Evolutionary conservation across 1,284 basidiomycete genomes (phyloP).

Genomic region (Puccinia sorghi): DNA sequence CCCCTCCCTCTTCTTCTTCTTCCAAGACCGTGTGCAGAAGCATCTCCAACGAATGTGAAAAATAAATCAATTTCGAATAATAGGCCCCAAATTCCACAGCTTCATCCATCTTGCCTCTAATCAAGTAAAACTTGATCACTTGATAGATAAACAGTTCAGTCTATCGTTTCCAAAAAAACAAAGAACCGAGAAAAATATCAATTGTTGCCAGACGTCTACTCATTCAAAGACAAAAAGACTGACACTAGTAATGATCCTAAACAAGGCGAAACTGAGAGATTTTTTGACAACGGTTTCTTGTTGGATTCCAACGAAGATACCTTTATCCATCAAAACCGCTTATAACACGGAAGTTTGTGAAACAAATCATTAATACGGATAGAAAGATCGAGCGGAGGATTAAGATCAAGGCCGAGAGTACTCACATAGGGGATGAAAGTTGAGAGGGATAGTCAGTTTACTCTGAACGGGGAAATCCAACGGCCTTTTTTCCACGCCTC

Average conservation of each 20-base stretch:
- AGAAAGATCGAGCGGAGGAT: slow-evolving; percentile 9
- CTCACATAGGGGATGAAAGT: slow-evolving; percentile 94
- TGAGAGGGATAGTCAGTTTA: slow-evolving; percentile 82
- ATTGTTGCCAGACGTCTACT: background rate
- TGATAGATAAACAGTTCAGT: slow-evolving; percentile 94
- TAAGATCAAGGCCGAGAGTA: slow-evolving; percentile 49
- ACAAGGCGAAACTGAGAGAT: slow-evolving; percentile 85
- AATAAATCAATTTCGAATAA: slow-evolving; percentile 86
- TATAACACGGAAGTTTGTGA: too few species aligned
- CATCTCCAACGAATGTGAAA: slow-evolving; percentile 89
- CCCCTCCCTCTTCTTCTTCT: slow-evolving; percentile 86
- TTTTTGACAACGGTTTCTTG: slow-evolving; percentile 76
- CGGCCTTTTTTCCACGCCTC: background rate
- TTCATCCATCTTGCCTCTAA: slow-evolving; percentile 69
- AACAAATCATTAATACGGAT: background rate
- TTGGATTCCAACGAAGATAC: slow-evolving; percentile 94
- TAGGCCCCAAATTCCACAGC: slow-evolving; percentile 83
- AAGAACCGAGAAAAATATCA: too few species aligned
- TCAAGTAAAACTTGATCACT: slow-evolving; percentile 80
- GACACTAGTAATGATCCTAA: slow-evolving; percentile 85
- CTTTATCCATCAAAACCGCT: slow-evolving; percentile 98
- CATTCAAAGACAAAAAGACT: slow-evolving; percentile 55
- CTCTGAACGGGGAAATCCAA: slow-evolving; percentile 72
- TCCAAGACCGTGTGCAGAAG: slow-evolving; percentile 91
- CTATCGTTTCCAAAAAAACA: slow-evolving; percentile 58